Percentiles rank a stretch among this genome's conserved stretches.
phyloP scores from a whole-genome alignment of 805 yeast genomes.

The Nakazawaea holstii region DNA sequence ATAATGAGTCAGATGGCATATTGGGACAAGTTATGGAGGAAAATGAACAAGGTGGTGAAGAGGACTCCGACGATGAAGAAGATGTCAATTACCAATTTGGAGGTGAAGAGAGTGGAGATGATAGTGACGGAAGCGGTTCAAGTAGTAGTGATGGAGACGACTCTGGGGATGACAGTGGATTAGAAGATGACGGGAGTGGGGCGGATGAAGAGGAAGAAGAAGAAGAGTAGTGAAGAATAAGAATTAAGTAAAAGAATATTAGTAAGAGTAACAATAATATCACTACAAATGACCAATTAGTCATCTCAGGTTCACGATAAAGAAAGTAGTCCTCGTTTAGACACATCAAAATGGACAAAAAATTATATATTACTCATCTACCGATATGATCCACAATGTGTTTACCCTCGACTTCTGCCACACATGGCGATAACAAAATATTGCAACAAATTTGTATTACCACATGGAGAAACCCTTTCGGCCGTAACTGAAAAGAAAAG shows the following conservation, averaged over 20 bases:
- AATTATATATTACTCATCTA: too few relatives aligned
- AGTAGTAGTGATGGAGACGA: slow-evolving; percentile 16
- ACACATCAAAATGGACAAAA: too few relatives aligned
- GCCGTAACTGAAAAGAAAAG: too few relatives aligned
- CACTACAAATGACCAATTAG: too few relatives aligned
- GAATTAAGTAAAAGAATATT: slow-evolving; percentile 8
- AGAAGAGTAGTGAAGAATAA: slow-evolving; percentile 18
- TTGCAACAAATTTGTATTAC: too few relatives aligned
- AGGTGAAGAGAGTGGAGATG: slow-evolving; percentile 23
- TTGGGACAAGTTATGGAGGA: slow-evolving; percentile 37
- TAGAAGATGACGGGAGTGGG: slow-evolving; percentile 14
- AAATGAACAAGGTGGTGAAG: slow-evolving; percentile 29
- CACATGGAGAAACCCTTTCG: too few relatives aligned
- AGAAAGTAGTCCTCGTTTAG: too few relatives aligned
- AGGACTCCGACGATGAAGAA: slow-evolving; percentile 27
- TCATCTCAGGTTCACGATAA: neutral
- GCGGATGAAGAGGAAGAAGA: slow-evolving; percentile 18
- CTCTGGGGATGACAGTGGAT: slow-evolving; percentile 13
- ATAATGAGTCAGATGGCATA: slow-evolving; percentile 34
- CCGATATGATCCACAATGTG: too few relatives aligned
- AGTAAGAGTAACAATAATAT: too few relatives aligned
- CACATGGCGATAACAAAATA: too few relatives aligned
- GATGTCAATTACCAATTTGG: slow-evolving; percentile 30
- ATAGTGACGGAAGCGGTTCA: slow-evolving; percentile 20
- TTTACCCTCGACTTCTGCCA: too few relatives aligned